Conservation (phyloP, 495 filamentous ascomycete genomes). For the Pseudoneurospora amorphoporcata region DNA sequence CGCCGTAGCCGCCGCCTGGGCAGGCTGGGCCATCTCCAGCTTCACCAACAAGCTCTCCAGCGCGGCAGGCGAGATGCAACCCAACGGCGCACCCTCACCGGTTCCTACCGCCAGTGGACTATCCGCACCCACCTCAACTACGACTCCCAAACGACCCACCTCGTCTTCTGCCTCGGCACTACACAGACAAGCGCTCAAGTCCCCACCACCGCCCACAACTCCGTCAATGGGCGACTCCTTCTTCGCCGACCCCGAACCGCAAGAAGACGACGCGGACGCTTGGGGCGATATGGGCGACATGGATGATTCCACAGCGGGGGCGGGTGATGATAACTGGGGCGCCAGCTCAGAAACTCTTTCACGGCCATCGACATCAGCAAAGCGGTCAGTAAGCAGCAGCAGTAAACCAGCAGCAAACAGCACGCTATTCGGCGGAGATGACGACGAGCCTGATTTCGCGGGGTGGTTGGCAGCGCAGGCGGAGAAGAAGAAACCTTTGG, state of each 20-base stretch:
- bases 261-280: conserved; percentile 49
- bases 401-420: conserved; percentile 17
- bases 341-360: conserved; percentile 37
- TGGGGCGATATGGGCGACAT: conserved; percentile 60
- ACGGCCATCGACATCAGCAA: conserved; percentile 21
- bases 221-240: conserved; percentile 35
- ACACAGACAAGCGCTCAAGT: conserved; percentile 43
- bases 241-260: conserved; percentile 29
- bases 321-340: conserved; percentile 22
- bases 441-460: conserved; percentile 84
- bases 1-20: conserved; percentile 43
- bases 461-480: conserved; percentile 83
- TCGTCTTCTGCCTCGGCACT: conserved; percentile 42
- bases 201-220: conserved; percentile 28
- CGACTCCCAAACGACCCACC: neutral
- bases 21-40: conserved; percentile 97
- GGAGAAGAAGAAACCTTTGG: conserved; percentile 48
- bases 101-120: conserved; percentile 11
- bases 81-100: conserved; percentile 14
- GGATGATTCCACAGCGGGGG: conserved; percentile 43
- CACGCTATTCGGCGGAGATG: conserved; percentile 58
- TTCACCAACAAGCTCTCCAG: conserved; percentile 88
- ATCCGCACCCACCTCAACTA: conserved; percentile 16
- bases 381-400: conserved; percentile 10
- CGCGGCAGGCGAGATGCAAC: conserved; percentile 73